Conservation (phyloP, 2,329 filamentous ascomycete genomes). For the Leptographium galeiforme region DNA sequence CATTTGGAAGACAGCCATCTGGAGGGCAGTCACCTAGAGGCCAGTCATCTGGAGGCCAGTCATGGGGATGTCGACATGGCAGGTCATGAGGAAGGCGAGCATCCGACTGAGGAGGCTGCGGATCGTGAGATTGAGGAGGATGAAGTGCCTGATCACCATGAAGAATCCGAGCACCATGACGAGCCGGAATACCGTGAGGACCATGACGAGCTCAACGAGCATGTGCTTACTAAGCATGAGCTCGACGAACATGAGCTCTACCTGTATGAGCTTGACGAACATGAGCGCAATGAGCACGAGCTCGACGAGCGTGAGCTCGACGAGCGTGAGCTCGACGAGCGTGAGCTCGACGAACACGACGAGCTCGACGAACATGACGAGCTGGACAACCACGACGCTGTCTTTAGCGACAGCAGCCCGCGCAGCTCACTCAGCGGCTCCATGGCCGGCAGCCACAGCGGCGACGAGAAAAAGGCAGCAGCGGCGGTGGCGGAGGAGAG, state of each 20-base stretch:
- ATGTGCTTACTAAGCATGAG: no score
- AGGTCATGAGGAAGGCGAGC: no score
- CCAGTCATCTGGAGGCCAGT: no score
- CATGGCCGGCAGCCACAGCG: conserved; percentile 10
- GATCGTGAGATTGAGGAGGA: background rate
- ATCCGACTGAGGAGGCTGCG: no score
- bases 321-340: background rate
- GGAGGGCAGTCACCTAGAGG: no score
- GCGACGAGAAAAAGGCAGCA: conserved; percentile 9
- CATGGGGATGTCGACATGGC: no score
- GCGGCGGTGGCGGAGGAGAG: background rate
- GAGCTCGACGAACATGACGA: conserved; percentile 28
- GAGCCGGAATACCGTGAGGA: background rate
- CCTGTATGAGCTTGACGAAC: background rate
- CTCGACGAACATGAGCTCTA: no score
- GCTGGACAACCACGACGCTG: conserved; percentile 38
- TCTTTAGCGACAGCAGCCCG: conserved; percentile 45
- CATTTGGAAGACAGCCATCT: no score
- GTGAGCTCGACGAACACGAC: conserved; percentile 8
- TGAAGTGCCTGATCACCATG: background rate
- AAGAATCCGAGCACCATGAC: background rate
- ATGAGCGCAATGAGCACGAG: conserved; percentile 7
- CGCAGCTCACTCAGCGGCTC: conserved; percentile 37
- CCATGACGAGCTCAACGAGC: conserved; percentile 2
- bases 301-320: background rate